phyloP scores from a whole-genome alignment of 2,329 filamentous ascomycete species.

The Ophiostoma sp. region DNA sequence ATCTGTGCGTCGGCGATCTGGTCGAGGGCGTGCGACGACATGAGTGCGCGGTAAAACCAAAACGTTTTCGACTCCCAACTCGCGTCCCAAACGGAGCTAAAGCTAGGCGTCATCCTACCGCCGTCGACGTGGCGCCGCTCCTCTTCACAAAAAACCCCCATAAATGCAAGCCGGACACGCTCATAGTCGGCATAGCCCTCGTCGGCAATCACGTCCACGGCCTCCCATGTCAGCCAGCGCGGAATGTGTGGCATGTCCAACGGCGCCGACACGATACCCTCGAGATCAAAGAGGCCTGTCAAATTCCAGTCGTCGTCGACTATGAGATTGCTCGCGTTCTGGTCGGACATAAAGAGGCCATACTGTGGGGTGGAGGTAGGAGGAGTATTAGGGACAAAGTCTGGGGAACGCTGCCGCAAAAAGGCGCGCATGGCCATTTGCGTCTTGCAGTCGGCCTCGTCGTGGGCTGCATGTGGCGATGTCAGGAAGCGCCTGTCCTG shows the following conservation, averaged over 20 bases:
- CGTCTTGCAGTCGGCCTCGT: slow-evolving; percentile 29
- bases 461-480: slow-evolving; percentile 28
- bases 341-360: slow-evolving; percentile 31
- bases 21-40: slow-evolving; percentile 15
- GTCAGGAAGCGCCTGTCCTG: slow-evolving; percentile 30
- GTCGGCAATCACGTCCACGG: slow-evolving; percentile 21
- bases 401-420: not conserved
- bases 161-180: slow-evolving; percentile 23
- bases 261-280: slow-evolving; percentile 33
- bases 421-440: slow-evolving; percentile 30
- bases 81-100: not conserved
- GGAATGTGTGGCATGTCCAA: slow-evolving; percentile 30
- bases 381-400: not conserved
- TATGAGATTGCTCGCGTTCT: slow-evolving; percentile 33
- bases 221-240: slow-evolving; percentile 31
- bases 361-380: slow-evolving; percentile 20
- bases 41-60: slow-evolving; percentile 15
- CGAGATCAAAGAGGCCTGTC: slow-evolving; percentile 33
- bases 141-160: slow-evolving; percentile 25
- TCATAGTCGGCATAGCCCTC: slow-evolving; percentile 23
- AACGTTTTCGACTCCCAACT: not conserved
- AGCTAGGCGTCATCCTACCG: no score
- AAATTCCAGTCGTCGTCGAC: slow-evolving; percentile 35
- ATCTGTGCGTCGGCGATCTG: slow-evolving; percentile 16
- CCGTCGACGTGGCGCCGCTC: slow-evolving; percentile 15